Percentiles rank a stretch among this genome's conserved stretches.
These are phyloP conservation scores for Acacia melanoxylon DNA, from an alignment of 306 rosid genomes.

Conservation along the genomic window DNA sequence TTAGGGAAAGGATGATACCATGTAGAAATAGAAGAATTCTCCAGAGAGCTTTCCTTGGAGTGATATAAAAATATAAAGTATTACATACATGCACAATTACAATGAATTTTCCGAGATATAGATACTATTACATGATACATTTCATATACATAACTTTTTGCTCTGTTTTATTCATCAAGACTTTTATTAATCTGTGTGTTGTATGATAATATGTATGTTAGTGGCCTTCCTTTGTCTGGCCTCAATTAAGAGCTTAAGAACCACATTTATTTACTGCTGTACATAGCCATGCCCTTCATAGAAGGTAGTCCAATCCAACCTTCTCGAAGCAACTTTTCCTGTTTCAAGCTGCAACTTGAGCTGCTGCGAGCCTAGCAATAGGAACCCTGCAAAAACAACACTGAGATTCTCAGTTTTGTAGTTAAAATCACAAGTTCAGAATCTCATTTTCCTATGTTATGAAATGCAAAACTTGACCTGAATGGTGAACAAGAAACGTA, in stretches of 20 bases:
- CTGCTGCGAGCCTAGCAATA: conserved; percentile 97
- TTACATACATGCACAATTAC: conserved; percentile 28
- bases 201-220: conserved; percentile 30
- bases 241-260: conserved; percentile 17
- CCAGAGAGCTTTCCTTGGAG: conserved; percentile 1
- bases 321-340: background rate
- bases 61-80: background rate
- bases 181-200: conserved; percentile 11
- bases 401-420: conserved; percentile 20
- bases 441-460: conserved; percentile 1
- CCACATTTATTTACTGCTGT: conserved; percentile 31
- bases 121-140: conserved; percentile 21
- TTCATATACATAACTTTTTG: conserved; percentile 22
- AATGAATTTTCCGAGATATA: conserved; percentile 22
- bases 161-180: background rate
- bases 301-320: background rate
- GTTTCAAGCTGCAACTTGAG: conserved; percentile 66
- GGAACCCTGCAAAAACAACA: conserved; percentile 69
- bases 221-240: conserved; percentile 21
- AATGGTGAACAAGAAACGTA: conserved; percentile 99
- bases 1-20: background rate
- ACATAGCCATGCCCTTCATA: conserved; percentile 33
- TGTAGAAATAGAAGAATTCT: conserved; percentile 2
- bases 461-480: conserved; percentile 47
- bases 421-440: background rate